phyloP scores from a whole-genome alignment of 73 alveolate species.

The Paramecium biaurelia region DNA sequence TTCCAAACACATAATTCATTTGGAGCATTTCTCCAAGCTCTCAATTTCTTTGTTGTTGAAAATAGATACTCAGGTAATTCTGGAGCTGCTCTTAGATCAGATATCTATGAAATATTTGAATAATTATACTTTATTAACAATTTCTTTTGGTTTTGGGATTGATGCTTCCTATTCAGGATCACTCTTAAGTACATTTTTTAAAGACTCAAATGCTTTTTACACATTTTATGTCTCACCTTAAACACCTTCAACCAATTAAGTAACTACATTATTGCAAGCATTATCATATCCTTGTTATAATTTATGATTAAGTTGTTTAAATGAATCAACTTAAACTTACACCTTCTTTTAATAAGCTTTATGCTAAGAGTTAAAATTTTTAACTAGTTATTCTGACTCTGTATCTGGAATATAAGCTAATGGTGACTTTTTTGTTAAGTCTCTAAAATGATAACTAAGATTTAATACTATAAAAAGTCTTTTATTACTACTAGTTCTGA shows the following conservation, averaged over 20 bases:
- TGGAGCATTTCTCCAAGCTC: constrained; percentile 43
- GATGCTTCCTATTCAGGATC: constrained; percentile 47
- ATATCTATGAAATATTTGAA: neutral
- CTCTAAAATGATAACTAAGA: neutral
- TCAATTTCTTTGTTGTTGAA: neutral
- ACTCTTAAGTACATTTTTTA: neutral
- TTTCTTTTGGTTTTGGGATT: constrained; percentile 12
- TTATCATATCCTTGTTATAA: neutral
- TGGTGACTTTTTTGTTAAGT: constrained; percentile 6
- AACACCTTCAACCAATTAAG: neutral
- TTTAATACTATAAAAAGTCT: neutral
- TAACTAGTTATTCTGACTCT: neutral
- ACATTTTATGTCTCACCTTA: neutral
- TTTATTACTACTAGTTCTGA: neutral
- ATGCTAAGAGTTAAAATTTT: neutral
- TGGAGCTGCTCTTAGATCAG: constrained; percentile 16
- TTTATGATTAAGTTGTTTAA: neutral
- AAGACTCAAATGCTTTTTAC: neutral
- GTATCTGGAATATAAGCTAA: neutral
- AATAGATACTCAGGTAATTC: constrained; percentile 28
- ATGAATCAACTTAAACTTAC: neutral
- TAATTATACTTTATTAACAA: neutral
- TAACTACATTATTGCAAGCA: neutral
- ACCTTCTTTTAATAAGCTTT: neutral
- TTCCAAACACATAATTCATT: neutral